Percentiles rank a stretch among this genome's conserved stretches.
phyloP scores from a whole-genome alignment of 345 rosid genomes.

The Salix dunnii region DNA sequence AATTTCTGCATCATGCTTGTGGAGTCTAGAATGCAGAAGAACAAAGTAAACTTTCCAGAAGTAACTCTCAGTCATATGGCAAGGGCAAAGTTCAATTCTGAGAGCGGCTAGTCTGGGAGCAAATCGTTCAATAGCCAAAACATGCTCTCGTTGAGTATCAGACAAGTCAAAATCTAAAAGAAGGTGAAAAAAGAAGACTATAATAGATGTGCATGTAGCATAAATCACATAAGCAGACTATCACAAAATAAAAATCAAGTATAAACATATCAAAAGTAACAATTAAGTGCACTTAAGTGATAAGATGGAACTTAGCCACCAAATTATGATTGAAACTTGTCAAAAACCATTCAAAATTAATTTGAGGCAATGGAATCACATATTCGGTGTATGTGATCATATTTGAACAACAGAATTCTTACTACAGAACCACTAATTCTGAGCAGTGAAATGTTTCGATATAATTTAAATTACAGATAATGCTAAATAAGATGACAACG shows the following conservation, averaged over 20 bases:
- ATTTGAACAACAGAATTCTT: background rate
- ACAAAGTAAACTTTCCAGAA: conserved; percentile 37
- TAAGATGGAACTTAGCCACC: background rate
- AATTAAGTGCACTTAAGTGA: background rate
- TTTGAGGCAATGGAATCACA: background rate
- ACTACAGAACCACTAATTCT: background rate
- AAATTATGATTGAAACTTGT: background rate
- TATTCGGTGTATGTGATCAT: background rate
- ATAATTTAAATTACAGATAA: background rate
- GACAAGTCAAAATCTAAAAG: conserved; percentile 27
- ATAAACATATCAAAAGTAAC: background rate
- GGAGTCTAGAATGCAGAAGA: conserved; percentile 33
- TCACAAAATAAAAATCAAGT: background rate
- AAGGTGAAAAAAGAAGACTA: background rate
- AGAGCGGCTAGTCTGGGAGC: conserved; percentile 37
- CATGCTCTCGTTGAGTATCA: conserved; percentile 24
- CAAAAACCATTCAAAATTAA: background rate
- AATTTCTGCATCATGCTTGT: conserved; percentile 29
- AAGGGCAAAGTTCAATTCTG: conserved; percentile 35
- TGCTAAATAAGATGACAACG: no score
- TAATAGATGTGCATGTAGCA: background rate
- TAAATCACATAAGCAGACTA: background rate
- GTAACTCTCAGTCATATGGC: conserved; percentile 33
- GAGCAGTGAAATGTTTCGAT: background rate
- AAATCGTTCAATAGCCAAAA: conserved; percentile 26